Base-by-base conservation (phyloP, 352 stramenopile species). In the Phytophthora megakarya region DNA sequence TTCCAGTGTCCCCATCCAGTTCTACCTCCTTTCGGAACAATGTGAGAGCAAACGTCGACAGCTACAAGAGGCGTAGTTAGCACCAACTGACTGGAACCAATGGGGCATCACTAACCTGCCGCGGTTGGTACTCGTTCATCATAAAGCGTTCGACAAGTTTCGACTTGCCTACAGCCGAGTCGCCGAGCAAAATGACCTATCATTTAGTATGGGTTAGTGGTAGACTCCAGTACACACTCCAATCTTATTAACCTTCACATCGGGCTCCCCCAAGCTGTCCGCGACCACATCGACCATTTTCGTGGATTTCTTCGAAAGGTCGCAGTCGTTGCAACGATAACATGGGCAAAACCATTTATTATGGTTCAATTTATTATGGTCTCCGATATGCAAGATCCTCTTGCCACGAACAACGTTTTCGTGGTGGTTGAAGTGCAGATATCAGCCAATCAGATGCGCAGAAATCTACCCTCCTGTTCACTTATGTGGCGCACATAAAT, bases 121-220 rank as follows among this genome's bases (percentile, higher is more conserved):
- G 79, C 12, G 94, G 92, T 72, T 98, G 92, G 61, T 98, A 98
- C 61, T 98, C 93, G 76, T 98, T 95, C 81, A 98, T 97, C 61
- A 98, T 91, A 70, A 96, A 98, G 40, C 94, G 80, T 67, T 98
- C 96, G 33, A 98, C 89, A 23, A 98, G 79, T 74, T 98, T 98
- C 33, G 86, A 96, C 76, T 98, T 98, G 42, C 96, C 96, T 25
- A 98, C 95, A 8, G 94, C 96, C 57, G 90, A 97, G 69, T 98
- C 96, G 8, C 94, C 94, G 35, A 98, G 71, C 47, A 98, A 71
- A 62, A 98, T 98, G 53, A 98, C 78, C 84, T 98, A 55, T 15
- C 13, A 16, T 21, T 40, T 35, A 35, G 8, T 13, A 35, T 11
- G 8, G 10, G 8, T 35, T 11, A 35, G 8, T 12, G 3, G 30